phyloP scores from a whole-genome alignment of 768 basidiomycete genomes.

The Mycena alexandri region DNA sequence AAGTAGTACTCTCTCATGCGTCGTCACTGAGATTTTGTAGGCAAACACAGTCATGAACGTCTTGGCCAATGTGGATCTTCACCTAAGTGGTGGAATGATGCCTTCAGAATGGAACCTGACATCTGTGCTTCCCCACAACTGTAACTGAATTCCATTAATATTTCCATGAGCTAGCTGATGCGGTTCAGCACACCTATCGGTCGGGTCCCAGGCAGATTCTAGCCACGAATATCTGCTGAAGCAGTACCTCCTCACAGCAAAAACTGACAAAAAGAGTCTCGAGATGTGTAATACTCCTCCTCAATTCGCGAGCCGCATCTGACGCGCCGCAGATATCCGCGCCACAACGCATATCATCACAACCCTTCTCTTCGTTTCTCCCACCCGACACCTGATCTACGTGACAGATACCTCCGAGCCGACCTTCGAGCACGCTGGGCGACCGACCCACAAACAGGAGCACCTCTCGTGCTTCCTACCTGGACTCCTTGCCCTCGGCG shows the following conservation, averaged over 20 bases:
- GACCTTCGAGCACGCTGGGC: slow-evolving; percentile 44
- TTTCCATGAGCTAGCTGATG: slow-evolving; percentile 34
- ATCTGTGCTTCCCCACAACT: slow-evolving; percentile 57
- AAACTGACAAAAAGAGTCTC: slow-evolving; percentile 69
- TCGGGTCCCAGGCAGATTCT: slow-evolving; percentile 74
- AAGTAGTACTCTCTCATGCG: slow-evolving; percentile 36
- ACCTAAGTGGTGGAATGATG: slow-evolving; percentile 70
- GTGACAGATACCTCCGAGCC: slow-evolving; percentile 65
- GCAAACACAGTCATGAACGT: slow-evolving; percentile 61
- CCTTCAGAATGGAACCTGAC: slow-evolving; percentile 69
- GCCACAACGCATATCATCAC: slow-evolving; percentile 72
- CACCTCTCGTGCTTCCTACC: slow-evolving; percentile 86
- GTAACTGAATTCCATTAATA: slow-evolving; percentile 51
- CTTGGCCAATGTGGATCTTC: slow-evolving; percentile 62
- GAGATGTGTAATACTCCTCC: slow-evolving; percentile 67
- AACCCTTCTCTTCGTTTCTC: slow-evolving; percentile 76
- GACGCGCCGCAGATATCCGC: slow-evolving; percentile 62
- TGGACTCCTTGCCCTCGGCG: slow-evolving; percentile 80
- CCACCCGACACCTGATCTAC: slow-evolving; percentile 74
- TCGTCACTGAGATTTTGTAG: slow-evolving; percentile 44
- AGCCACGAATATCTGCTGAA: slow-evolving; percentile 88
- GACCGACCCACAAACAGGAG: slow-evolving; percentile 68
- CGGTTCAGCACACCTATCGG: slow-evolving; percentile 58
- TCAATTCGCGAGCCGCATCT: slow-evolving; percentile 2
- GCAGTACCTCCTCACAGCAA: slow-evolving; percentile 75